Conservation (phyloP, 2,329 filamentous ascomycete genomes). For the Rhynchosporium graminicola region DNA sequence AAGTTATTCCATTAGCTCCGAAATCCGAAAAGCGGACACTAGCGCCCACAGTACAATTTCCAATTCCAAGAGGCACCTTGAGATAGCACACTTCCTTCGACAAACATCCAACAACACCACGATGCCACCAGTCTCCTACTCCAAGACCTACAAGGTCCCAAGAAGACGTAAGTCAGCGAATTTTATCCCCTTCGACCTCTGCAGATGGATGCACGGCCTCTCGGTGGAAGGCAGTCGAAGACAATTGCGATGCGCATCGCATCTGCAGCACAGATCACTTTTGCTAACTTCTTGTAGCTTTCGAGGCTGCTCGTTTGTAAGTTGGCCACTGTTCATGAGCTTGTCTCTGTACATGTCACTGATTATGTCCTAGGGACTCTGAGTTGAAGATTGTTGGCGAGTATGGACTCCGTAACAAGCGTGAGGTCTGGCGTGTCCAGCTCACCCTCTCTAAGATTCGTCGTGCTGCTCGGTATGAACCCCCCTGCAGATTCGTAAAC, state of each 20-base stretch:
- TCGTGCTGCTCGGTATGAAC: constrained; percentile 96
- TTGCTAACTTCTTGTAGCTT: constrained; percentile 58
- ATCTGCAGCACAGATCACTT: neutral
- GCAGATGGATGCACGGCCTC: neutral
- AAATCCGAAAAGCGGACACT: neutral
- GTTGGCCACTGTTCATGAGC: constrained; percentile 99
- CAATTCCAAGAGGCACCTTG: constrained; percentile 19
- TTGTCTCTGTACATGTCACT: constrained; percentile 97
- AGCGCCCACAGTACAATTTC: neutral
- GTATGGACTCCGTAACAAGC: constrained; percentile 99
- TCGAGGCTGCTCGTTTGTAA: constrained; percentile 99
- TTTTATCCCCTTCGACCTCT: neutral
- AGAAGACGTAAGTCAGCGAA: constrained; percentile 61
- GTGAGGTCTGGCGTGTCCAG: constrained; percentile 99
- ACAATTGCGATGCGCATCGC: neutral
- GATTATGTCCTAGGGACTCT: constrained; percentile 81
- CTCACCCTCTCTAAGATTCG: constrained; percentile 99
- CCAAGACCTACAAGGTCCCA: constrained; percentile 99
- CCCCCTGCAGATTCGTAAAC: neutral
- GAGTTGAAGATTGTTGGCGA: constrained; percentile 99
- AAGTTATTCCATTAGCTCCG: neutral
- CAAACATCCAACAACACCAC: constrained; percentile 29
- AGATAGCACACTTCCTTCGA: constrained; percentile 21
- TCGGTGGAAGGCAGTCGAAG: neutral
- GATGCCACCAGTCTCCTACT: constrained; percentile 72